Evolutionary conservation across 345 rosid genomes (phyloP), one percentile per base, ranked within the genome.

Genomic region (Aquilaria sinensis): DNA sequence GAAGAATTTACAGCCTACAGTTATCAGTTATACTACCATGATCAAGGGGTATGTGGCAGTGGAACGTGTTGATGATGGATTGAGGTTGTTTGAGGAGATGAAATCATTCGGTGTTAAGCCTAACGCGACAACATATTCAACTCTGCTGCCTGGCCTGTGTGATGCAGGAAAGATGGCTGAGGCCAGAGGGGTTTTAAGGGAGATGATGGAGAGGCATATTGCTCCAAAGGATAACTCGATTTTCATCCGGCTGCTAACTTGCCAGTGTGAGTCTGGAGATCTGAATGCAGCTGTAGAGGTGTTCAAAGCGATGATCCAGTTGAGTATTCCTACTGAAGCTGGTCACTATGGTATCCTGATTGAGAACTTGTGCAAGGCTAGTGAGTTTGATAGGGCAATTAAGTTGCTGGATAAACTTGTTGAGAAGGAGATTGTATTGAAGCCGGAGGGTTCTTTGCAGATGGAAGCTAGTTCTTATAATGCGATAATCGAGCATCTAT

Each of bases 31-130:
- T 69, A 89, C 96, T 0, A 85, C 93, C 10, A 84, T 87, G 96
- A 87, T 92, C 57, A 92, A 92, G 75, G 96, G 93, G 16, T 92
- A 82, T 77, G 74, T 83, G 63, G 75, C 76, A 0, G 83, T 74
- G 32, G 84, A 74, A 47, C 71, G 77, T 62, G 81, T 78, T 31
- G 92, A 85, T 64, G 89, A 83, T 74, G 95, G 79, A 46, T 63
- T 89, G 82, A 89, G 83, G 70, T 47, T 92, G 64, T 80, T 80
- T 50, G 96, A 86, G 64, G 96, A 89, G 84, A 92, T 92, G 98
- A 80, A 74, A 72, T 80, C 86, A 5, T 72, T 57, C 8, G 78
- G 83, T 61, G 76, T 87, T 60, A 85, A 85, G 70, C 89, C 98
- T 0, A 89, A 80, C 75, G 85, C 84, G 9, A 78, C 84, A 3